Evolutionary conservation across 192 early-diverging fungal species (phyloP).

Genomic region (Coemansia umbellata): DNA sequence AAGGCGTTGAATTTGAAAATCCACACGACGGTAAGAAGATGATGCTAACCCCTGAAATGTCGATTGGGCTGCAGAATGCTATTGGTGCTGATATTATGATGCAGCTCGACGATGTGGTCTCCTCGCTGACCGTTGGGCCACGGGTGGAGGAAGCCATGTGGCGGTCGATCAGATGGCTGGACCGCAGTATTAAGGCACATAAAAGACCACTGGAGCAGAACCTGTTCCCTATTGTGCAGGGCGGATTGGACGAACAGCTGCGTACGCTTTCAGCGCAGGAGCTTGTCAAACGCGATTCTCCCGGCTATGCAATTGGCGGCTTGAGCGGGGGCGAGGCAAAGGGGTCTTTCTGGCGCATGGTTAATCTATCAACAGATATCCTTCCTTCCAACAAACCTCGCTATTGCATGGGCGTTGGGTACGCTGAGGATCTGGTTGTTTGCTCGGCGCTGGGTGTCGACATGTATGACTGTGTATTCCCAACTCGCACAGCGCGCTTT

Average conservation of each 20-base stretch:
- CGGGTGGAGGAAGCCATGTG: slow-evolving; percentile 88
- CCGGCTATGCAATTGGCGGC: slow-evolving; percentile 85
- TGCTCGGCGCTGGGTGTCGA: slow-evolving; percentile 84
- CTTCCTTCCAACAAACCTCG: slow-evolving; percentile 78
- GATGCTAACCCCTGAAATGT: slow-evolving; percentile 83
- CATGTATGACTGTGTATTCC: slow-evolving; percentile 91
- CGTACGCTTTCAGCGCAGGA: slow-evolving; percentile 73
- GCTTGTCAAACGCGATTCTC: slow-evolving; percentile 74
- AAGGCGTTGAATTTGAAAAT: slow-evolving; percentile 81
- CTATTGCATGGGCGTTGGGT: slow-evolving; percentile 91
- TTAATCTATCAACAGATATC: slow-evolving; percentile 72
- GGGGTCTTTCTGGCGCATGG: slow-evolving; percentile 82
- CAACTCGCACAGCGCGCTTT: slow-evolving; percentile 84
- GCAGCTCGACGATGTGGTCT: slow-evolving; percentile 89
- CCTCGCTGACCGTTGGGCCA: slow-evolving; percentile 72
- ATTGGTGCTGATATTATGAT: slow-evolving; percentile 90
- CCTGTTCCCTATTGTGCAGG: slow-evolving; percentile 87
- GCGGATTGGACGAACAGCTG: slow-evolving; percentile 68
- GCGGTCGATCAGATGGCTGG: slow-evolving; percentile 84
- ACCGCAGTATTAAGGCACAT: slow-evolving; percentile 77
- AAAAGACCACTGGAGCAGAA: slow-evolving; percentile 68
- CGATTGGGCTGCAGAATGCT: slow-evolving; percentile 79
- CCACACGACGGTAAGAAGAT: slow-evolving; percentile 78
- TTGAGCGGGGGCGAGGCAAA: slow-evolving; percentile 85
- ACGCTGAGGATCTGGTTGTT: slow-evolving; percentile 80